Percentiles rank a stretch among this genome's conserved stretches.
phyloP scores from a whole-genome alignment of 192 early-diverging fungal genomes.

The Linnemannia exigua region DNA sequence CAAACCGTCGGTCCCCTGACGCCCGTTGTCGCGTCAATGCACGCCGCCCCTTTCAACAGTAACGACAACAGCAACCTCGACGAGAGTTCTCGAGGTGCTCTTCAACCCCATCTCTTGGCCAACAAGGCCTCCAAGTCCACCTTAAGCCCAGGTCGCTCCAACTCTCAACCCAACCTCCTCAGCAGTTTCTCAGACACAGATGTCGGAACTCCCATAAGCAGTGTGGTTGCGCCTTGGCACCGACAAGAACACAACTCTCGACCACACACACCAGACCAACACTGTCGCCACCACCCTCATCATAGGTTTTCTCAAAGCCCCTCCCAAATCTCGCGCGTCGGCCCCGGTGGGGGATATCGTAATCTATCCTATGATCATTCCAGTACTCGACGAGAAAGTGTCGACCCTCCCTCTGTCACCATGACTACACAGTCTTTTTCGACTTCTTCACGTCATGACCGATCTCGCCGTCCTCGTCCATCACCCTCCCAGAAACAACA shows the following conservation, averaged over 20 bases:
- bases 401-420: neutral
- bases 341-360: too few relatives aligned
- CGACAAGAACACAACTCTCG: neutral
- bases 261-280: too few relatives aligned
- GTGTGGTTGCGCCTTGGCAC: neutral
- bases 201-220: neutral
- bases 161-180: slow-evolving; percentile 10
- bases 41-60: neutral
- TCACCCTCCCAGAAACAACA: neutral
- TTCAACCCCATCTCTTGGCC: neutral
- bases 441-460: neutral
- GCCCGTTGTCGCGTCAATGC: neutral
- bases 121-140: neutral
- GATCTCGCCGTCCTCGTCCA: neutral
- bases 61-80: neutral
- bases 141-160: neutral
- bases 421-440: neutral
- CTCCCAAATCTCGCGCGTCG: too few relatives aligned
- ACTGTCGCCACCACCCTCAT: too few relatives aligned
- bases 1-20: neutral
- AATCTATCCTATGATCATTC: too few relatives aligned
- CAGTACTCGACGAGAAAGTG: too few relatives aligned
- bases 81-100: neutral
- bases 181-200: neutral
- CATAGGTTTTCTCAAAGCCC: too few relatives aligned